Evolutionary conservation across 2,329 filamentous ascomycete genomes (phyloP).

Genomic region (Sclerotiophoma versabilis): DNA sequence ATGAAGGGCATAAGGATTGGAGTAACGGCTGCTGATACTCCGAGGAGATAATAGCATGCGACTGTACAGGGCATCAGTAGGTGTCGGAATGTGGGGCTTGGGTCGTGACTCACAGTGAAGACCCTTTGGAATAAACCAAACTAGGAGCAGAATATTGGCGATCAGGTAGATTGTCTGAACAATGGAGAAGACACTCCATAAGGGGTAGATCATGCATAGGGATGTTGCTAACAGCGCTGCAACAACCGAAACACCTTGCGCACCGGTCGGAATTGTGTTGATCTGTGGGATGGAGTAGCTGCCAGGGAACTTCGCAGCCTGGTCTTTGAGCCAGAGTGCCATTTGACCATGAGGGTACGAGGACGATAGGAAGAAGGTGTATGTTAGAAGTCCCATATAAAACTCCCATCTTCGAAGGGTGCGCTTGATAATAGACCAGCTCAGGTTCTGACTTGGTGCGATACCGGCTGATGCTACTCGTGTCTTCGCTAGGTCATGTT

Average conservation of each 20-base stretch:
- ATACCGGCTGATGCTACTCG: slow-evolving; percentile 43
- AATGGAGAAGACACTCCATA: slow-evolving; percentile 58
- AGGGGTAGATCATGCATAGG: slow-evolving; percentile 59
- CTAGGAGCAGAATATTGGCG: slow-evolving; percentile 56
- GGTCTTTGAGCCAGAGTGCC: slow-evolving; percentile 61
- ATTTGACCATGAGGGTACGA: slow-evolving; percentile 58
- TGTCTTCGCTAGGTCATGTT: slow-evolving; percentile 41
- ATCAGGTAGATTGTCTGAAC: slow-evolving; percentile 53
- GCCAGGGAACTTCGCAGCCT: slow-evolving; percentile 43
- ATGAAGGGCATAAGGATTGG: slow-evolving; percentile 49
- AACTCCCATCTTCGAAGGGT: slow-evolving; percentile 60
- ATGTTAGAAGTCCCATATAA: slow-evolving; percentile 58
- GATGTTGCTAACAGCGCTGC: slow-evolving; percentile 60
- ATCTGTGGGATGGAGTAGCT: slow-evolving; percentile 57
- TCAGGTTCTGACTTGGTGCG: slow-evolving; percentile 51
- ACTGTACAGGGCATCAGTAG: slow-evolving; percentile 25
- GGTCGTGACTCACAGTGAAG: slow-evolving; percentile 44
- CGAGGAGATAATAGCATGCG: slow-evolving; percentile 46
- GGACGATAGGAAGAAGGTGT: slow-evolving; percentile 51
- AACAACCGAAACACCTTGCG: slow-evolving; percentile 58
- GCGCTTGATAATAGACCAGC: slow-evolving; percentile 55
- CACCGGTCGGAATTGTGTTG: slow-evolving; percentile 59
- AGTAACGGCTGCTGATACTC: slow-evolving; percentile 44
- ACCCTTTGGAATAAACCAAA: slow-evolving; percentile 59
- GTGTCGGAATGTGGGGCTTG: neutral